Base-by-base conservation (phyloP, 306 rosid genomes). In the Begonia fuchsioides region DNA sequence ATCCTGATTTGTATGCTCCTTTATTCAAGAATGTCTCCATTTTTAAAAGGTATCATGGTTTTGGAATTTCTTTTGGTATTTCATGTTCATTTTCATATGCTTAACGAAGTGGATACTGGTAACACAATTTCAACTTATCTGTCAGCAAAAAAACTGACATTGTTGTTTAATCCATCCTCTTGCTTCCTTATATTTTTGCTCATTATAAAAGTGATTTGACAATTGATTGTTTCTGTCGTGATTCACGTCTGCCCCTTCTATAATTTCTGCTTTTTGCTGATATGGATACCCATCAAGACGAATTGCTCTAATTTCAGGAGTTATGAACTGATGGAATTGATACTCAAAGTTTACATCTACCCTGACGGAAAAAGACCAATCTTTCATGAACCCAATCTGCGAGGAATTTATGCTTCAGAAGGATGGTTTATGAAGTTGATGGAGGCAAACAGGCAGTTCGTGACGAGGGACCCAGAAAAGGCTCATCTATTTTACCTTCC, bases 371-470 rank as follows among this genome's bases (percentile, higher is more conserved):
- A 70, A 17, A 90, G 77, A 68, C 97, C 97, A 47, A 65, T 90
- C 61, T 90, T 90, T 69, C 97, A 90, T 53, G 51, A 60, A 38
- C 95, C 97, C 43, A 53, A 49, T 74, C 94, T 90, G 50, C 76
- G 61, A 15, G 97, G 95, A 75, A 90, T 90, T 51, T 90, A 90
- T 75, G 97, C 97, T 62, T 90, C 95, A 54, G 97, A 90, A 85
- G 95, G 97, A 49, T 90, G 95, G 95, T 90, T 90, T 68, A 90
- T 90, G 97, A 90, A 72, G 71, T 56, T 76, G 68, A 72, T 84
- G 80, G 71, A 77, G 66, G 87, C 62, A 67, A 84, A 74, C 76
- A 81, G 77, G 71, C 90, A 81, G 57, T 90, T 90, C 20, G 77
- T 72, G 63, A 85, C 92, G 52, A 85, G 54, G 63, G 85, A 79